These are phyloP conservation scores for Gloeostereum incarnatum DNA, from an alignment of 768 basidiomycete genomes.

Conservation along the genomic window DNA sequence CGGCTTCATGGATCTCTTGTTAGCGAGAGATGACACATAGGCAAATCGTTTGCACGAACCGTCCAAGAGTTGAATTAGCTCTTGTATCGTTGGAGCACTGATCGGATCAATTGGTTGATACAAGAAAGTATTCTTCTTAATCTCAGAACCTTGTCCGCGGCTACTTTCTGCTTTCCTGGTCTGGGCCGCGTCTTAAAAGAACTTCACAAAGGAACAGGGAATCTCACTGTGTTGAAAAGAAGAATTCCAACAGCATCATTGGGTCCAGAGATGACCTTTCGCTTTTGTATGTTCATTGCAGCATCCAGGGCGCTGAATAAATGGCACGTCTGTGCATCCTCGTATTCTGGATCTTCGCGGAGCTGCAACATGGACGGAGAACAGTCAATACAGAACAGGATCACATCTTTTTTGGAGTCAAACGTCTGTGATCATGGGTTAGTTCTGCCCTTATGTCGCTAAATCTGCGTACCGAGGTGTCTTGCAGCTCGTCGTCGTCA, in stretches of 20 bases:
- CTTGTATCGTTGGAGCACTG: constrained; percentile 74
- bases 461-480: constrained; percentile 37
- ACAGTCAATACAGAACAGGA: constrained; percentile 94
- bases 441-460: constrained; percentile 7
- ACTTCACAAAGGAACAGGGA: neutral
- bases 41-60: constrained; percentile 31
- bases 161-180: constrained; percentile 30
- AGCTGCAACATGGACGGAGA: constrained; percentile 82
- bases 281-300: constrained; percentile 82
- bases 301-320: constrained; percentile 73
- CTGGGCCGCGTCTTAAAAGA: constrained; percentile 14
- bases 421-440: constrained; percentile 32
- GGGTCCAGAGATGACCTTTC: constrained; percentile 82
- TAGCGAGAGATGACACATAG: constrained; percentile 3
- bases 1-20: constrained; percentile 31
- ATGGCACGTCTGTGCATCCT: constrained; percentile 65
- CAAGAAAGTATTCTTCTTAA: constrained; percentile 61
- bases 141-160: constrained; percentile 37
- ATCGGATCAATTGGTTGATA: constrained; percentile 73
- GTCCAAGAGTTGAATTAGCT: constrained; percentile 69
- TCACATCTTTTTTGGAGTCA: constrained; percentile 75
- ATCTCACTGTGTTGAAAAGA: constrained; percentile 84
- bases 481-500: constrained; percentile 77
- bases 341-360: constrained; percentile 52
- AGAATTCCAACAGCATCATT: constrained; percentile 87